A percentile compares a stretch with the other conserved stretches of the same genome.
phyloP scores from a whole-genome alignment of 768 basidiomycete genomes.

The Daedalea quercina region DNA sequence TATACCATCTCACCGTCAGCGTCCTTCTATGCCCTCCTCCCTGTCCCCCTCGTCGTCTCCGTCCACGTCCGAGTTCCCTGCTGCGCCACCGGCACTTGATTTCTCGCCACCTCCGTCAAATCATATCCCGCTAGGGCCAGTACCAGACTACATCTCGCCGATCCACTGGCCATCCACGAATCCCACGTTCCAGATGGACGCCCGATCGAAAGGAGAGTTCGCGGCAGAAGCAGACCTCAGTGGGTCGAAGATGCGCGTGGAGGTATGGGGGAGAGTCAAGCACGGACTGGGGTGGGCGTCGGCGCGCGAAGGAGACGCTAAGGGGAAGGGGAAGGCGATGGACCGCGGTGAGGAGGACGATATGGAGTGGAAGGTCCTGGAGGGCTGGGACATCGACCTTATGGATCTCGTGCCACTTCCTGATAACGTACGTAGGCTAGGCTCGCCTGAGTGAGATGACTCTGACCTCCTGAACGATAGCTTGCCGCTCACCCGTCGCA shows the following conservation, averaged over 20 bases:
- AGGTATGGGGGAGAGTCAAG: constrained; percentile 44
- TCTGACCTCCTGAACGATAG: constrained; percentile 20
- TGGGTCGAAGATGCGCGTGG: constrained; percentile 44
- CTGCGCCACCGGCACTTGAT: not conserved
- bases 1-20: constrained; percentile 13
- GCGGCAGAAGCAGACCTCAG: constrained; percentile 48
- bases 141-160: constrained; percentile 69
- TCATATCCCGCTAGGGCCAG: not conserved
- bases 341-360: constrained; percentile 21
- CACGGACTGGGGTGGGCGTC: constrained; percentile 18
- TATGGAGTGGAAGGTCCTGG: constrained; percentile 54
- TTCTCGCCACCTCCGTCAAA: not conserved
- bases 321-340: constrained; percentile 47
- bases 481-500: constrained; percentile 32
- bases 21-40: constrained; percentile 5
- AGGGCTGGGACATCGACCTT: constrained; percentile 62
- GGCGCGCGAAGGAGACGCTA: constrained; percentile 11
- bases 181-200: constrained; percentile 64
- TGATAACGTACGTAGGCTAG: constrained; percentile 45
- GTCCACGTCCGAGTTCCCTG: not conserved
- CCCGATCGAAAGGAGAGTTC: constrained; percentile 43
- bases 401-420: constrained; percentile 50
- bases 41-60: constrained; percentile 1
- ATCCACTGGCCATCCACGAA: constrained; percentile 82
- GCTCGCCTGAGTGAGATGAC: not conserved